Conservation (phyloP, 306 rosid genomes). For the Rosa persica region DNA sequence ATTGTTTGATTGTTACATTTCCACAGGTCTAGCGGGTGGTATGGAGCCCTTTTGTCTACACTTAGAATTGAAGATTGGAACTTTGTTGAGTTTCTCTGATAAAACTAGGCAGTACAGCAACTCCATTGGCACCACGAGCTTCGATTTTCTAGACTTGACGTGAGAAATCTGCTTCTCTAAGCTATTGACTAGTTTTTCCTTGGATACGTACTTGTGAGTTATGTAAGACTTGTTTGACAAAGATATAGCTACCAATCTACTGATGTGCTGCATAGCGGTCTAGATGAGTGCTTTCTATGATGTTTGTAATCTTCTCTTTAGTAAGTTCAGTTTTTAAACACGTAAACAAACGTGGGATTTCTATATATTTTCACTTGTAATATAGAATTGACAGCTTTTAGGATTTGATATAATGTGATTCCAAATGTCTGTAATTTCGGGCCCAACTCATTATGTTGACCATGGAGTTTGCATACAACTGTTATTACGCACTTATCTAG, state of each 20-base stretch:
- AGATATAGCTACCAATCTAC: background rate
- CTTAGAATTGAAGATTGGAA: constrained; percentile 36
- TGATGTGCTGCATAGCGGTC: background rate
- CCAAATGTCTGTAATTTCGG: background rate
- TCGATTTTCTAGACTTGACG: constrained; percentile 76
- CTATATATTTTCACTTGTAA: background rate
- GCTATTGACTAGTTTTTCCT: constrained; percentile 14
- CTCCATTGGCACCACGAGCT: constrained; percentile 32
- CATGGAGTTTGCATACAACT: background rate
- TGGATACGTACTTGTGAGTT: constrained; percentile 12
- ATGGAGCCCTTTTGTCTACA: constrained; percentile 20
- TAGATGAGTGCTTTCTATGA: background rate
- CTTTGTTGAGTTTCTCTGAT: constrained; percentile 35
- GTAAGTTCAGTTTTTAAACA: background rate
- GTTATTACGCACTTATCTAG: background rate
- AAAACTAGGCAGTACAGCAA: constrained; percentile 47
- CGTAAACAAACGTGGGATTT: too few species aligned
- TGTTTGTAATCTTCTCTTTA: background rate
- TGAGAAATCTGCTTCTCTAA: constrained; percentile 37
- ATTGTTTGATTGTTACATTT: constrained; percentile 1
- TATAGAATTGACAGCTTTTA: background rate
- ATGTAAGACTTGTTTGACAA: background rate
- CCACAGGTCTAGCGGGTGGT: constrained; percentile 40
- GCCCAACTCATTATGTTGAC: background rate
- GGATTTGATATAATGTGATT: background rate